phyloP scores from a whole-genome alignment of 371 early-diverging fungal species.

The Dichotomocladium elegans region DNA sequence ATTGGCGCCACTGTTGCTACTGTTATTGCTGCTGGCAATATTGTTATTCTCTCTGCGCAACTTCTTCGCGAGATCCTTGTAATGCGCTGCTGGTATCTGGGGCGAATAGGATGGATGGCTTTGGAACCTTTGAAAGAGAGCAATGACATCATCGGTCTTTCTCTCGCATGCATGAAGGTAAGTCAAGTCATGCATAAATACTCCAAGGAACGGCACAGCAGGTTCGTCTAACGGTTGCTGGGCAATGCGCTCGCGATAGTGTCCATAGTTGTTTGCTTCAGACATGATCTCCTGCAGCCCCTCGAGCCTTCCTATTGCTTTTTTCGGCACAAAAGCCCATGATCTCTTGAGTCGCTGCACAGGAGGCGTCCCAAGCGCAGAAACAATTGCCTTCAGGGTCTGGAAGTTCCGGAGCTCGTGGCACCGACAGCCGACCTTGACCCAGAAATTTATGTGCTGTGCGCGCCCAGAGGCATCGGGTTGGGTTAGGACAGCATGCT shows the following conservation, averaged over 20 bases:
- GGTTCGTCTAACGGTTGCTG: conserved; percentile 39
- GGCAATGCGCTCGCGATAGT: conserved; percentile 53
- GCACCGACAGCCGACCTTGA: conserved; percentile 63
- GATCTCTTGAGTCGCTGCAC: conserved; percentile 70
- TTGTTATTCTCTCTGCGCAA: too few species aligned
- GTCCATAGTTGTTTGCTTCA: conserved; percentile 66
- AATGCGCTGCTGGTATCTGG: conserved; percentile 40
- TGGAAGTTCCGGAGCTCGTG: conserved; percentile 67
- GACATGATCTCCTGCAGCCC: conserved; percentile 58
- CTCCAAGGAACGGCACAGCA: conserved; percentile 72
- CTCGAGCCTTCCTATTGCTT: conserved; percentile 52
- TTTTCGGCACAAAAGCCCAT: conserved; percentile 71
- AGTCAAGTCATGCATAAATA: conserved; percentile 76
- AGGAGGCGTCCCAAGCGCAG: conserved; percentile 73
- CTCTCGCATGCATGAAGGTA: conserved; percentile 51
- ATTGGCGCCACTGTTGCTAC: conserved; percentile 8
- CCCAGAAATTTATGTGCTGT: conserved; percentile 66
- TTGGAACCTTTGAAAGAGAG: conserved; percentile 49
- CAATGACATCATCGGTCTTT: conserved; percentile 37
- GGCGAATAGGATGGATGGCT: conserved; percentile 58
- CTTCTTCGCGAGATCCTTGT: conserved; percentile 50
- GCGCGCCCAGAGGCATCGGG: conserved; percentile 62
- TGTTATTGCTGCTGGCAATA: too few species aligned
- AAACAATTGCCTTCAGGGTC: conserved; percentile 68
- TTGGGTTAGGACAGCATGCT: conserved; percentile 63